Evolutionary conservation across 306 rosid species (phyloP).

Genomic region (Mimosa pudica): DNA sequence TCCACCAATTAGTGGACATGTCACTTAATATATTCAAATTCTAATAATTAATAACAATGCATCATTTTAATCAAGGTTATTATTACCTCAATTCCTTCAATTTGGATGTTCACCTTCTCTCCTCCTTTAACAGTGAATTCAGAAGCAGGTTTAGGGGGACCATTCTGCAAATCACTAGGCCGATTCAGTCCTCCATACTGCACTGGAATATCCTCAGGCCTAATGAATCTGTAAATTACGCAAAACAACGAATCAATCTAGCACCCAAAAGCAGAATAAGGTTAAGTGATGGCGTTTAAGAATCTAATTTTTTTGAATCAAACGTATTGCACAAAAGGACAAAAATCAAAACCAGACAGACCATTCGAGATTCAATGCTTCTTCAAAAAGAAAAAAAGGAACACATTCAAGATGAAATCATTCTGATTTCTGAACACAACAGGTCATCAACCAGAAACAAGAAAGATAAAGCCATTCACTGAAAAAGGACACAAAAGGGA

Average conservation of each 20-base stretch:
- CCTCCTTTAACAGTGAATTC: conserved; percentile 91
- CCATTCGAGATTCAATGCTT: not conserved
- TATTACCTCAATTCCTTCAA: conserved; percentile 87
- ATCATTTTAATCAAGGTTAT: not conserved
- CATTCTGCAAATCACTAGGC: conserved; percentile 66
- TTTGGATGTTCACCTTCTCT: conserved; percentile 93
- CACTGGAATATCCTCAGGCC: conserved; percentile 86
- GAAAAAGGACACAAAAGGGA: not conserved
- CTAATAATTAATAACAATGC: not conserved
- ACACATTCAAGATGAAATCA: conserved; percentile 3
- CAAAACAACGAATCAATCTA: not conserved
- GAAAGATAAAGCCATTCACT: not conserved
- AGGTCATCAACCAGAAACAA: not conserved
- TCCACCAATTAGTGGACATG: too few species aligned
- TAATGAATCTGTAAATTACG: conserved; percentile 55
- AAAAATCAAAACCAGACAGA: not conserved
- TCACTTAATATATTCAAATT: too few species aligned
- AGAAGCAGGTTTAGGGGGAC: conserved; percentile 92
- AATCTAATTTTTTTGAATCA: not conserved
- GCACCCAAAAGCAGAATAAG: not conserved
- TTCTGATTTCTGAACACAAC: not conserved
- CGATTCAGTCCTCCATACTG: conserved; percentile 84
- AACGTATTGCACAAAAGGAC: not conserved
- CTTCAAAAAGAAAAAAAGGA: not conserved
- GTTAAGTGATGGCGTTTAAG: not conserved